phyloP scores from a whole-genome alignment of 441 rosid species.

The Populus hybrid region DNA sequence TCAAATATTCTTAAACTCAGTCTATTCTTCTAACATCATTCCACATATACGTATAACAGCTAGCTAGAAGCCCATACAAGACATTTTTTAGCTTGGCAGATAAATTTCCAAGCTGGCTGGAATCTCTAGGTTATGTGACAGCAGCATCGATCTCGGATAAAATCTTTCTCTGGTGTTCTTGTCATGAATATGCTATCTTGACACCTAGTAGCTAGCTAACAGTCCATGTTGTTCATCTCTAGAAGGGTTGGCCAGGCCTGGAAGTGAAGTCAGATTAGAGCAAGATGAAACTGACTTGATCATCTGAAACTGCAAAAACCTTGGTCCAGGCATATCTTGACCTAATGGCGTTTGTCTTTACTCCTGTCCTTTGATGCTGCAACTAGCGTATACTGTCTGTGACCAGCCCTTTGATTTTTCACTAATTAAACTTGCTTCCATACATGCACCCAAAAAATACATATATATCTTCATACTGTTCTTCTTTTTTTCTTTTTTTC shows the following conservation, averaged over 20 bases:
- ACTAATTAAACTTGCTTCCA: conserved; percentile 1
- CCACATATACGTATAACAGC: neutral
- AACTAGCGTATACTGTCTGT: conserved; percentile 17
- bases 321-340: neutral
- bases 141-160: neutral
- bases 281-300: neutral
- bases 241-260: neutral
- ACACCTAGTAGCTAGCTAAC: neutral
- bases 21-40: no score
- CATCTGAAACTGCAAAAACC: neutral
- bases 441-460: neutral
- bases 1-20: no score
- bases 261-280: neutral
- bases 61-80: neutral
- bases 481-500: no score
- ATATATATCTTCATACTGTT: neutral
- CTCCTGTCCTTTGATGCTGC: neutral
- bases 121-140: neutral
- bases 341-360: conserved; percentile 15
- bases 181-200: neutral
- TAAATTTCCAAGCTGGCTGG: neutral
- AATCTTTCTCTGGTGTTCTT: neutral
- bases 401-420: conserved; percentile 18
- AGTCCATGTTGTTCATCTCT: neutral
- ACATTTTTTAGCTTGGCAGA: neutral